Percentiles rank a stretch among this genome's conserved stretches.
Conservation (phyloP, 345 rosid genomes). For the Bretschneidera sinensis region DNA sequence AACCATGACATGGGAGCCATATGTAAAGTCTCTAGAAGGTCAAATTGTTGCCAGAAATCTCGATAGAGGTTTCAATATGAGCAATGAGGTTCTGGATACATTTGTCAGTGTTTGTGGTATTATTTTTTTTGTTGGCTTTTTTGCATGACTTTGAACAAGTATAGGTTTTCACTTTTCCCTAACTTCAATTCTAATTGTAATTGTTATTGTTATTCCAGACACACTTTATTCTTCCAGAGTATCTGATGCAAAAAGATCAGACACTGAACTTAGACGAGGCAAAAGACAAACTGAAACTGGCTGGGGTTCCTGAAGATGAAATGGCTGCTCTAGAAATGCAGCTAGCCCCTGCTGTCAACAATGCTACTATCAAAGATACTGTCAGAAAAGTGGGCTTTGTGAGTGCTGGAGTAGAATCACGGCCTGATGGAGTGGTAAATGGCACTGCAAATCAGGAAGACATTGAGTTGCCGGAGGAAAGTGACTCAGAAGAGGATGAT, state of each 20-base stretch:
- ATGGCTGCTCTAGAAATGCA: constrained; percentile 93
- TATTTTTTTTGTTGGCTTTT: constrained; percentile 6
- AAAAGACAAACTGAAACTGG: constrained; percentile 76
- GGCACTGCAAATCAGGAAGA: constrained; percentile 60
- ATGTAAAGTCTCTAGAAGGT: too few relatives aligned
- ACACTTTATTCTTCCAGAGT: constrained; percentile 83
- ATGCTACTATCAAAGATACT: constrained; percentile 37
- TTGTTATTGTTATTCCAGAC: constrained; percentile 40
- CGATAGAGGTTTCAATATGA: too few relatives aligned
- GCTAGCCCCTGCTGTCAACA: constrained; percentile 46
- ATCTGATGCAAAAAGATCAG: constrained; percentile 90
- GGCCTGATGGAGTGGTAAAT: constrained; percentile 41
- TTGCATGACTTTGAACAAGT: background rate
- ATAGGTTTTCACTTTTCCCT: background rate
- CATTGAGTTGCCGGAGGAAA: constrained; percentile 78
- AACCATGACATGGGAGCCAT: too few relatives aligned
- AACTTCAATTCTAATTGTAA: background rate
- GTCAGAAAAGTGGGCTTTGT: constrained; percentile 73
- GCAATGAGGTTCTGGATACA: too few relatives aligned
- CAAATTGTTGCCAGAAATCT: too few relatives aligned
- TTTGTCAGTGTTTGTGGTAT: too few relatives aligned
- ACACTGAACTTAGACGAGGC: constrained; percentile 71
- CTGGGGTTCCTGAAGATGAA: constrained; percentile 82
- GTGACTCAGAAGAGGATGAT: constrained; percentile 69
- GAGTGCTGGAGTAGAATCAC: constrained; percentile 80